phyloP scores from a whole-genome alignment of 179 eudicot species.

The Spergularia azorica region DNA sequence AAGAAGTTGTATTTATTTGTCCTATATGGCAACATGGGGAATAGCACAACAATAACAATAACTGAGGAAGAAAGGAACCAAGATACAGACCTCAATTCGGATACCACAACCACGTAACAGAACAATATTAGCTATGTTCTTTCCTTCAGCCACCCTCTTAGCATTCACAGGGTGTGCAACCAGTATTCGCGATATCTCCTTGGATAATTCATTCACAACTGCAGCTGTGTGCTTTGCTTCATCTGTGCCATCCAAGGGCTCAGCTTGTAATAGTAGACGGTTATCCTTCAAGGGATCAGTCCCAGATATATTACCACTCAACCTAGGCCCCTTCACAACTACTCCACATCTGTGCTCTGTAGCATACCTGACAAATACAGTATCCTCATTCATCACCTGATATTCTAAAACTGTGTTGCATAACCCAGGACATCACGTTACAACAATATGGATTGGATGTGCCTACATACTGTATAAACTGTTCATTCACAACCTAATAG shows the following conservation, averaged over 20 bases:
- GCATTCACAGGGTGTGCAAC: constrained; percentile 80
- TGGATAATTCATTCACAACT: constrained; percentile 90
- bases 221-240: constrained; percentile 91
- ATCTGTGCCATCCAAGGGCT: constrained; percentile 79
- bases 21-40: neutral
- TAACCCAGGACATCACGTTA: neutral
- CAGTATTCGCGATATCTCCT: constrained; percentile 80
- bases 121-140: constrained; percentile 83
- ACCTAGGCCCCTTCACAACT: constrained; percentile 90
- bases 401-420: constrained; percentile 7
- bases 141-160: constrained; percentile 73
- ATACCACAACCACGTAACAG: constrained; percentile 97
- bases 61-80: neutral
- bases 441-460: neutral
- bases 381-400: neutral
- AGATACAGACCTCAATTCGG: constrained; percentile 70
- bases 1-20: neutral
- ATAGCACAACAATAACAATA: neutral
- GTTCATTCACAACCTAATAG: neutral
- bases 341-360: constrained; percentile 99
- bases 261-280: constrained; percentile 78
- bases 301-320: constrained; percentile 98
- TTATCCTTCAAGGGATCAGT: constrained; percentile 96
- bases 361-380: constrained; percentile 63
- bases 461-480: neutral